These are phyloP conservation scores for Thelonectria olida DNA, from an alignment of 2,329 filamentous ascomycete species.

Conservation along the genomic window DNA sequence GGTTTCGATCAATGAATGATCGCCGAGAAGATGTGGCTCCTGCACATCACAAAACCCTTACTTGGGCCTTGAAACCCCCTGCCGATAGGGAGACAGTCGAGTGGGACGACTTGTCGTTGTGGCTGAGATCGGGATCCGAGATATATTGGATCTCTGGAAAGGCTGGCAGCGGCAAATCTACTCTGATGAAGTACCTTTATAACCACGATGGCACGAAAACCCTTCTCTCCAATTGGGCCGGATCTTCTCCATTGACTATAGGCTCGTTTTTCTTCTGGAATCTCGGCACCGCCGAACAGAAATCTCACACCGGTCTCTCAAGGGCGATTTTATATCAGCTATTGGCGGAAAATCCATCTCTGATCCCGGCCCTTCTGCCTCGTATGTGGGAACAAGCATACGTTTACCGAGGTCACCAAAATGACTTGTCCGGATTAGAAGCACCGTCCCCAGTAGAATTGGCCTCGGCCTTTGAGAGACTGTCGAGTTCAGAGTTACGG, in stretches of 20 bases:
- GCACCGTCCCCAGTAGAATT: background rate
- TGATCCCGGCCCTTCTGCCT: background rate
- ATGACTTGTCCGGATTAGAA: background rate
- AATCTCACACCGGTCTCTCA: background rate
- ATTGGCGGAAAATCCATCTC: background rate
- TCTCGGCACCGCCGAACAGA: slow-evolving; percentile 1
- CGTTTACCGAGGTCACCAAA: background rate
- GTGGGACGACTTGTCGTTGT: background rate
- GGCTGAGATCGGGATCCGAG: background rate
- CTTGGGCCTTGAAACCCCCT: background rate
- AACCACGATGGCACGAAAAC: background rate
- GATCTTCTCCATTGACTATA: background rate
- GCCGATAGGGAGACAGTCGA: too few relatives aligned
- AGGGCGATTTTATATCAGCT: slow-evolving; percentile 1
- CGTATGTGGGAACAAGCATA: background rate
- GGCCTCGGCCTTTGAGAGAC: background rate
- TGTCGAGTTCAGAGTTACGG: background rate
- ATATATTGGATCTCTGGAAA: slow-evolving; percentile 17
- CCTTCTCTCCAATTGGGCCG: background rate
- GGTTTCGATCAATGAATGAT: background rate
- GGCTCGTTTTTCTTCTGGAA: slow-evolving; percentile 9
- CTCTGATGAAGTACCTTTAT: slow-evolving; percentile 1
- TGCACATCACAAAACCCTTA: background rate
- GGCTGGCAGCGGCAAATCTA: slow-evolving; percentile 15
- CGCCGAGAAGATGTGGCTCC: background rate